Evolutionary conservation across 73 alveolate species (phyloP).

Genomic region (Blepharisma japonicum): DNA sequence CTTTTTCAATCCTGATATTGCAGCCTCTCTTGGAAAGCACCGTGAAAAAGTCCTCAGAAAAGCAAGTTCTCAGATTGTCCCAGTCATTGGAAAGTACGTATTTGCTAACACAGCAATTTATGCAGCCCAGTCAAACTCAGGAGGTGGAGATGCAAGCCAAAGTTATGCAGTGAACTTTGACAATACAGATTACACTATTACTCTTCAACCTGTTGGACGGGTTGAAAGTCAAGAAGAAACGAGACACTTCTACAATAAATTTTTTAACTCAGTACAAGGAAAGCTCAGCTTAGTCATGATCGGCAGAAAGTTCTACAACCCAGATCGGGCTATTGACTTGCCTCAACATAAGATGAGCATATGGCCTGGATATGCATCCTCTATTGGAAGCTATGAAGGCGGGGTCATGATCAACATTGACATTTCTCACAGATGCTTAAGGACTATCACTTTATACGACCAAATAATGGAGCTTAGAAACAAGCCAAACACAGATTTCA

Average conservation of each 20-base stretch:
- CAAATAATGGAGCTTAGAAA: constrained; percentile 9
- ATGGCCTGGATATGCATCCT: constrained; percentile 33
- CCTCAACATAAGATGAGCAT: constrained; percentile 6
- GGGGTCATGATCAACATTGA: constrained; percentile 17
- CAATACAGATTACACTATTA: neutral
- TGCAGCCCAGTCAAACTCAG: neutral
- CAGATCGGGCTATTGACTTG: constrained; percentile 10
- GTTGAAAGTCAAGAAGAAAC: neutral
- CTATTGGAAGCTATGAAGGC: constrained; percentile 21
- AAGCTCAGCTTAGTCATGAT: constrained; percentile 8
- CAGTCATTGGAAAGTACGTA: neutral
- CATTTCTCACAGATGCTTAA: constrained; percentile 22
- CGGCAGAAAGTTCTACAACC: constrained; percentile 29
- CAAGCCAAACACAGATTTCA: neutral
- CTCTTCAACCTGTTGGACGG: neutral
- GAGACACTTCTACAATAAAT: constrained; percentile 5
- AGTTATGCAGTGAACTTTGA: neutral
- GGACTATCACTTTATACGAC: constrained; percentile 10
- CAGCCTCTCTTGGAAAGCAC: neutral
- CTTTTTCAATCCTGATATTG: neutral
- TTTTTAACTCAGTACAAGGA: constrained; percentile 13
- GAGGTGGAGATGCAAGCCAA: neutral
- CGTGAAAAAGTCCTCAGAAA: neutral
- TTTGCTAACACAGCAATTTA: constrained; percentile 4
- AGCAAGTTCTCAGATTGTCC: neutral